Percentiles rank a stretch among this genome's conserved stretches.
Conservation (phyloP, 768 basidiomycete species). For the Rhizopogon vulgaris region DNA sequence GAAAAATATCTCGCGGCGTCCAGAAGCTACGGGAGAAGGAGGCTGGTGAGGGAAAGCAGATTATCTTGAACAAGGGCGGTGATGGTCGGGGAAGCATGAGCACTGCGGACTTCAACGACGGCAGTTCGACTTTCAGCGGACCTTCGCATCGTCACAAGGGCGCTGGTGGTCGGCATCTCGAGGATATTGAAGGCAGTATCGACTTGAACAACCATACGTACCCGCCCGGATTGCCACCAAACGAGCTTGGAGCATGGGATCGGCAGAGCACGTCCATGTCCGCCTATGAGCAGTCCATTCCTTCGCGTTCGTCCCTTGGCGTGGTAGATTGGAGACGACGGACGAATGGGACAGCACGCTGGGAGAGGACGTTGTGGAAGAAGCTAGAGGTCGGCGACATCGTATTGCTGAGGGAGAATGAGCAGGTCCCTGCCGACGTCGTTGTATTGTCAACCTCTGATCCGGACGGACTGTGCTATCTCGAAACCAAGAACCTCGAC, state of each 20-base stretch:
- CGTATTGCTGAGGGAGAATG: slow-evolving; percentile 85
- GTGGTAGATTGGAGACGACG: slow-evolving; percentile 79
- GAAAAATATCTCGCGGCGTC: slow-evolving; percentile 79
- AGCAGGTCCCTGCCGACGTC: slow-evolving; percentile 95
- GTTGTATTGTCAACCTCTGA: slow-evolving; percentile 90
- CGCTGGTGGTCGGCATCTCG: slow-evolving; percentile 46
- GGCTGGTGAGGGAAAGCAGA: slow-evolving; percentile 57
- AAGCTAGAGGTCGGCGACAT: slow-evolving; percentile 98
- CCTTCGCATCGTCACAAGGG: slow-evolving; percentile 19
- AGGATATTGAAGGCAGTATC: slow-evolving; percentile 44
- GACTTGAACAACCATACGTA: slow-evolving; percentile 64
- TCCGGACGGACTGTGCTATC: slow-evolving; percentile 85
- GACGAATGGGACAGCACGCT: slow-evolving; percentile 64
- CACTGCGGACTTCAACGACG: slow-evolving; percentile 38
- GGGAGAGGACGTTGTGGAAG: slow-evolving; percentile 98
- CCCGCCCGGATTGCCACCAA: slow-evolving; percentile 38
- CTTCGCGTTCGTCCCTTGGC: slow-evolving; percentile 52
- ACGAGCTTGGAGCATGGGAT: slow-evolving; percentile 30
- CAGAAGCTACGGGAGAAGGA: slow-evolving; percentile 79
- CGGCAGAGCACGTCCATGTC: slow-evolving; percentile 34
- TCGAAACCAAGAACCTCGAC: slow-evolving; percentile 97
- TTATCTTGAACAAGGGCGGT: slow-evolving; percentile 46
- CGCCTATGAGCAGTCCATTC: slow-evolving; percentile 50
- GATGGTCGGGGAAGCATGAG: slow-evolving; percentile 35
- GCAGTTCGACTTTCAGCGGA: slow-evolving; percentile 32